Evolutionary conservation across 2,329 filamentous ascomycete species (phyloP).

Genomic region (Aspergillus sp.): DNA sequence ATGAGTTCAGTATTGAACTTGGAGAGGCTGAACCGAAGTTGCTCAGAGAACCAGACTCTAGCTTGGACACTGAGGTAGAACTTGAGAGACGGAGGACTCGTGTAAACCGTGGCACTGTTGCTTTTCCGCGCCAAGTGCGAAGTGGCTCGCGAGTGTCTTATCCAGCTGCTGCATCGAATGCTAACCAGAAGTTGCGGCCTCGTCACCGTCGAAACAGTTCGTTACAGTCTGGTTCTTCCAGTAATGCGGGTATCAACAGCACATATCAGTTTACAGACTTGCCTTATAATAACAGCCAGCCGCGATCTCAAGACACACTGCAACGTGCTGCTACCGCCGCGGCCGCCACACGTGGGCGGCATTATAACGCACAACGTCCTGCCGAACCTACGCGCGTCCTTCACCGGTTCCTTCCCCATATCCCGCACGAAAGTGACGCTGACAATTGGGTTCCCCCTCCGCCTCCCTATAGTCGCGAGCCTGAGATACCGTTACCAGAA

Average conservation of each 20-base stretch:
- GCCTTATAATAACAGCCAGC: slow-evolving; percentile 64
- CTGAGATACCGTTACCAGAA: slow-evolving; percentile 31
- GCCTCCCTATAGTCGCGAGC: slow-evolving; percentile 55
- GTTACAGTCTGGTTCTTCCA: slow-evolving; percentile 18
- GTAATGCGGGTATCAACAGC: slow-evolving; percentile 15
- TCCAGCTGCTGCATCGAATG: slow-evolving; percentile 13
- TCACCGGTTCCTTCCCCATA: slow-evolving; percentile 47
- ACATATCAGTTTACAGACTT: slow-evolving; percentile 56
- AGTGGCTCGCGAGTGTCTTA: slow-evolving; percentile 15
- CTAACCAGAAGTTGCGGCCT: slow-evolving; percentile 8
- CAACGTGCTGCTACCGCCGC: slow-evolving; percentile 67
- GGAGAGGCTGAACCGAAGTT: slow-evolving; percentile 61
- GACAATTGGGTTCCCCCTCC: slow-evolving; percentile 84
- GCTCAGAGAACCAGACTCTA: slow-evolving; percentile 64
- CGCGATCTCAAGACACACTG: slow-evolving; percentile 61
- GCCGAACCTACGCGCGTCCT: slow-evolving; percentile 6
- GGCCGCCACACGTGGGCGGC: slow-evolving; percentile 60
- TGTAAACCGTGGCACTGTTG: slow-evolving; percentile 47
- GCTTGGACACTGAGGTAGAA: slow-evolving; percentile 69
- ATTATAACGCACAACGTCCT: slow-evolving; percentile 44
- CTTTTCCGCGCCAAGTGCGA: slow-evolving; percentile 19
- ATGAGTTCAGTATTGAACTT: slow-evolving; percentile 62
- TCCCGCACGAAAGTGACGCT: slow-evolving; percentile 78
- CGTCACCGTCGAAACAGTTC: slow-evolving; percentile 19
- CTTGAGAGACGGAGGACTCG: slow-evolving; percentile 68